Percentiles rank a stretch among this genome's conserved stretches.
Conservation (phyloP, 2,329 filamentous ascomycete species). For the Colletotrichum australisinense region DNA sequence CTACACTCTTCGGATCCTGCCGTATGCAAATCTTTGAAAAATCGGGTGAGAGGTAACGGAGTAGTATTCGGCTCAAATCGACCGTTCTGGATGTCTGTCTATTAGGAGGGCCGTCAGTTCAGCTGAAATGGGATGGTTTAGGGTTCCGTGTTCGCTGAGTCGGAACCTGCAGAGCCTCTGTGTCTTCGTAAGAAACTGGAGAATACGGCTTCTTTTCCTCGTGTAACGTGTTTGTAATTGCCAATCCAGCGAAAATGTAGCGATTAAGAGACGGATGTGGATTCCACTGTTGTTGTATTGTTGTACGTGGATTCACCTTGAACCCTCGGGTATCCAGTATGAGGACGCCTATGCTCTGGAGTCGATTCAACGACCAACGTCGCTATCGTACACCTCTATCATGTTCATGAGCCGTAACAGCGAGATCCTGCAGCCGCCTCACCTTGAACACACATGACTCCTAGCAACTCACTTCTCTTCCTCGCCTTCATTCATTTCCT, state of each 20-base stretch:
- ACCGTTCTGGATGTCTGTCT: background rate
- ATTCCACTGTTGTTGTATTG: background rate
- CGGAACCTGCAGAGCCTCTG: background rate
- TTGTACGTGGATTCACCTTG: background rate
- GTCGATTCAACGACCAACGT: background rate
- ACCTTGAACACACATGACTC: background rate
- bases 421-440: background rate
- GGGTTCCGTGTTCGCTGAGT: background rate
- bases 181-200: background rate
- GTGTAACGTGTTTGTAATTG: background rate
- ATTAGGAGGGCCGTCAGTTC: background rate
- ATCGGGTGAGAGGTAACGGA: background rate
- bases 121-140: background rate
- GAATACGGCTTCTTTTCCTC: background rate
- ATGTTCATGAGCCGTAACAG: background rate
- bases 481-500: conserved; percentile 28
- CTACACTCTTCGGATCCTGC: background rate
- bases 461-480: background rate
- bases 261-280: background rate
- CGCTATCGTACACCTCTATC: background rate
- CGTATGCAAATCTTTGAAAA: background rate
- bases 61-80: background rate
- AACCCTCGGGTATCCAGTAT: background rate
- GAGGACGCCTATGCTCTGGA: background rate
- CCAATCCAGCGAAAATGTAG: background rate